These are phyloP conservation scores for Emmonsiellopsis sp. DNA, from an alignment of 2,329 filamentous ascomycete genomes.

Conservation along the genomic window DNA sequence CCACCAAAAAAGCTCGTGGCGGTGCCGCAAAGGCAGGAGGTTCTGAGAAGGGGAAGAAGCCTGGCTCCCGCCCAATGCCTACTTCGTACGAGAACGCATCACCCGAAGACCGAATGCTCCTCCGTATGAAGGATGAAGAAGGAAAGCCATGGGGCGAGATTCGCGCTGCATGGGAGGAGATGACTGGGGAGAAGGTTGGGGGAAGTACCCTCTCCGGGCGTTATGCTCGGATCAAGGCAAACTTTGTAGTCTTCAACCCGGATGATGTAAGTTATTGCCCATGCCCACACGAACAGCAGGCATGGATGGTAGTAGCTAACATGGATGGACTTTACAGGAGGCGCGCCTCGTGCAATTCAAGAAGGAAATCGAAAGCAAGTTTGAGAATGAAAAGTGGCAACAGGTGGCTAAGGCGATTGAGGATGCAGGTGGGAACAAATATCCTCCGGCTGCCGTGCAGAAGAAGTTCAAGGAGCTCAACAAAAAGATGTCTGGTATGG, in stretches of 20 bases:
- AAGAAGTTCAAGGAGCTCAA: conserved; percentile 34
- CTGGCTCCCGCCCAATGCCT: conserved; percentile 15
- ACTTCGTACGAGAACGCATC: conserved; percentile 15
- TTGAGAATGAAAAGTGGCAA: conserved; percentile 32
- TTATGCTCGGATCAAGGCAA: conserved; percentile 30
- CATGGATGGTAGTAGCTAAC: background rate
- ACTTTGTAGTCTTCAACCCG: conserved; percentile 27
- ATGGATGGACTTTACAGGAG: conserved; percentile 13
- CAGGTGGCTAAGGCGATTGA: conserved; percentile 26
- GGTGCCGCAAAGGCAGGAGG: background rate
- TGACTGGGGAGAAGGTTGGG: conserved; percentile 25
- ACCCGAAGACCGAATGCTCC: conserved; percentile 18
- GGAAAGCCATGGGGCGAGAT: conserved; percentile 20
- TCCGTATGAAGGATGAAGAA: conserved; percentile 21
- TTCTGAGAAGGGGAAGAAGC: conserved; percentile 6
- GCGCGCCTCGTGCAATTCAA: conserved; percentile 26
- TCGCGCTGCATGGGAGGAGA: conserved; percentile 13
- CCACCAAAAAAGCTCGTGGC: conserved; percentile 6
- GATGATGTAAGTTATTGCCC: conserved; percentile 24
- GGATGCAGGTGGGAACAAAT: conserved; percentile 22
- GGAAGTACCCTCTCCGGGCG: conserved; percentile 29
- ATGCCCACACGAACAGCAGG: background rate
- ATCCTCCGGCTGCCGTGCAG: conserved; percentile 25
- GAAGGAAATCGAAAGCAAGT: conserved; percentile 30
- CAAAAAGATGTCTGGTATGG: conserved; percentile 12